Base-by-base conservation (phyloP, 371 early-diverging fungal species). In the Batrachochytrium dendrobatidis region DNA sequence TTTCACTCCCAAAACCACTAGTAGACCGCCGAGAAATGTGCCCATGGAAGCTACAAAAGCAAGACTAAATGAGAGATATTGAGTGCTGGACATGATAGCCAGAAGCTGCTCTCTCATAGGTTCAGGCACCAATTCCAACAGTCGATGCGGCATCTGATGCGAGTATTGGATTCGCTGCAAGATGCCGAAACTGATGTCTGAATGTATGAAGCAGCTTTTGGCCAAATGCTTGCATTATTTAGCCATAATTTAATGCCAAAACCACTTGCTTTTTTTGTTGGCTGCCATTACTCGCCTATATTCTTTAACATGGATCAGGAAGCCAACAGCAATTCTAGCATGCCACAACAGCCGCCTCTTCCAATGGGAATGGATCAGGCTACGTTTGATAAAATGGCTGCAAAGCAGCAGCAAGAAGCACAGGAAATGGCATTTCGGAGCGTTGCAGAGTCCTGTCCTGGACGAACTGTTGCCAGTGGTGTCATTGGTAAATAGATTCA, bases 21-120 rank as follows among this genome's bases (percentile, higher is more conserved):
- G 55, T n/a, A 77, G 4, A 32, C 77, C 77, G 22, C 77, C 77
- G 43, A 73, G 45, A 48, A 75, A 70, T 15, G 77, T 77, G 28
- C 77, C 77, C 46, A 69, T 50, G 26, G 70, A 69, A 17, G 77
- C 77, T 18, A 71, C 51, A 34, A 73, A 52, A 3, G 74, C 63
- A 44, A 74, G 64, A n/a, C 54, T 17, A 55, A 77, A 77, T 3
- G 75, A 69, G 15, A 68, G 30, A 30, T 52, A 22, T 29, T 65
- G 67, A 30, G 15, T 6, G 5, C 5, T 45, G 24, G 46, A 45
- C 5, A 45, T 7, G 7, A 26, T 26, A 3, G 46, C 46, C 24
- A 26, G 3, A 5, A 45, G 46, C 46, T 20, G 46, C 46, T 7
- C 12, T 20, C 46, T 5, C 46, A 45, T 45, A 26, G 3, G 3